Conservation (phyloP, 2,329 filamentous ascomycete species). For the Aspergillus carbonarius region DNA sequence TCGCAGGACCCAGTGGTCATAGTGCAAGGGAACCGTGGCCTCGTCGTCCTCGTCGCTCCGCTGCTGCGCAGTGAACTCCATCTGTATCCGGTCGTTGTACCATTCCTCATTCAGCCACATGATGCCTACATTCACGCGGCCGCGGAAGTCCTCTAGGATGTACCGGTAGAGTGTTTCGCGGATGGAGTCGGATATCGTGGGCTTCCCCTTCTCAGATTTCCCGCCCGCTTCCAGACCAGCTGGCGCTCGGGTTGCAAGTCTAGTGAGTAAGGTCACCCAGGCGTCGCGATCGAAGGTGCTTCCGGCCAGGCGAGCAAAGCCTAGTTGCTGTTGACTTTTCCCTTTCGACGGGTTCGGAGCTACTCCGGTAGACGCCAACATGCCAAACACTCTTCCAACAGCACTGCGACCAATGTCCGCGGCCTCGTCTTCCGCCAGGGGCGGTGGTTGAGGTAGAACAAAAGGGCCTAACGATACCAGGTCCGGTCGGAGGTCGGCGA, state of each 20-base stretch:
- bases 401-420: slow-evolving; percentile 73
- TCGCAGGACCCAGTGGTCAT: slow-evolving; percentile 74
- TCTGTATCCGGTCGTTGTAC: slow-evolving; percentile 78
- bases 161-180: slow-evolving; percentile 80
- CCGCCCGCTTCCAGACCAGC: slow-evolving; percentile 63
- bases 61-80: slow-evolving; percentile 44
- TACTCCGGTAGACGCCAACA: slow-evolving; percentile 72
- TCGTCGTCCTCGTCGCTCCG: slow-evolving; percentile 50
- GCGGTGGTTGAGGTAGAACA: slow-evolving; percentile 72
- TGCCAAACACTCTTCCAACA: slow-evolving; percentile 73
- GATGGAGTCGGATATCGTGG: slow-evolving; percentile 61
- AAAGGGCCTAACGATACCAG: slow-evolving; percentile 69
- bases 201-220: slow-evolving; percentile 33
- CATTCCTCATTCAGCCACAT: slow-evolving; percentile 97
- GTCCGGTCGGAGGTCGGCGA: slow-evolving; percentile 66
- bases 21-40: slow-evolving; percentile 55
- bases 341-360: slow-evolving; percentile 55
- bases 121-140: slow-evolving; percentile 84
- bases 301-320: slow-evolving; percentile 80
- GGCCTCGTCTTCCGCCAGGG: slow-evolving; percentile 69
- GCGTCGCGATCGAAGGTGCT: slow-evolving; percentile 82
- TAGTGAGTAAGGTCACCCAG: slow-evolving; percentile 84
- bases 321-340: slow-evolving; percentile 56
- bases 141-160: slow-evolving; percentile 87
- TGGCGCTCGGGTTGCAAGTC: slow-evolving; percentile 77